A percentile compares a stretch with the other conserved stretches of the same genome.
phyloP scores from a whole-genome alignment of 2,329 filamentous ascomycete genomes.

The Xylaria arbuscula region DNA sequence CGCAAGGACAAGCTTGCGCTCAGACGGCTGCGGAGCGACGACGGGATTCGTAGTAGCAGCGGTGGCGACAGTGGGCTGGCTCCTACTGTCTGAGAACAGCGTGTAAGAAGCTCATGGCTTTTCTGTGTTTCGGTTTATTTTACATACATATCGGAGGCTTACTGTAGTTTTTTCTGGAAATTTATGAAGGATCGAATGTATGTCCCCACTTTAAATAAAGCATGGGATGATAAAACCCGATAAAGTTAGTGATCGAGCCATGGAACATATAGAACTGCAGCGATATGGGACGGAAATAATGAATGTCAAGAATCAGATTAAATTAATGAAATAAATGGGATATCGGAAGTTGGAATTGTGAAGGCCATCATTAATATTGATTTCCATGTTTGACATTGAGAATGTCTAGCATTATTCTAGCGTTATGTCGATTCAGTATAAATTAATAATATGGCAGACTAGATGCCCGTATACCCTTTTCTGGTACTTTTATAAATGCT shows the following conservation, averaged over 20 bases:
- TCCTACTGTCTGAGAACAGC: conserved; percentile 10
- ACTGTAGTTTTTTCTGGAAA: neutral
- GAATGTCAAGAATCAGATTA: neutral
- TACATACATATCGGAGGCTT: neutral
- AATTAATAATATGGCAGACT: neutral
- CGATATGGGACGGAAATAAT: neutral
- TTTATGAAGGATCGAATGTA: neutral
- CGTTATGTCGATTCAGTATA: neutral
- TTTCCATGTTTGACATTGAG: neutral
- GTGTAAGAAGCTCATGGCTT: neutral
- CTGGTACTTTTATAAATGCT: neutral
- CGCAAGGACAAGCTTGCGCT: conserved; percentile 62
- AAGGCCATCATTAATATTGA: neutral
- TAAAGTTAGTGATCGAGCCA: neutral
- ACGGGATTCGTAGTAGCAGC: conserved; percentile 28
- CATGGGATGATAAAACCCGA: neutral
- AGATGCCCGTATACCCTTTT: conserved; percentile 1
- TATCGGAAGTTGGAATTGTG: neutral
- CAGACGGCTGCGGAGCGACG: conserved; percentile 61
- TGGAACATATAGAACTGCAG: neutral
- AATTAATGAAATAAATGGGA: neutral
- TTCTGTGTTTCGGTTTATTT: neutral
- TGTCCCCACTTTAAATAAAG: neutral
- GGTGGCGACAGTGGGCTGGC: conserved; percentile 1
- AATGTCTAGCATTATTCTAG: neutral